Evolutionary conservation across 495 filamentous ascomycete species (phyloP), one percentile per base, ranked within the genome.

Genomic region (Margaritispora aquatica): DNA sequence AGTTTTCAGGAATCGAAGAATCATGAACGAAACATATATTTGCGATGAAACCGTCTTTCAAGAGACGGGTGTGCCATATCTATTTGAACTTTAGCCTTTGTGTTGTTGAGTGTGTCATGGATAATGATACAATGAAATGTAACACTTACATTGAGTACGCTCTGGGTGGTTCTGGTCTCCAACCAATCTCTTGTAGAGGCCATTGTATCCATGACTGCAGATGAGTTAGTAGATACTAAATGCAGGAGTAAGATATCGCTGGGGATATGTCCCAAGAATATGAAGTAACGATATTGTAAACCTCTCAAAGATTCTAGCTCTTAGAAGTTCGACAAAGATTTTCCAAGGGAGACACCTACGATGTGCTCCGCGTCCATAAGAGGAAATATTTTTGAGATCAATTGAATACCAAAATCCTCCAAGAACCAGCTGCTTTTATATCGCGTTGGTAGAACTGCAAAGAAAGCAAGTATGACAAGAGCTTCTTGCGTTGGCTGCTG

Each of bases 101-200:
- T 8, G 15, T 9, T 17, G 15, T 3, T 44, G 11, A 44, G 15
- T 10, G 2, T 8, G 11, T 44, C 19, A 44, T 3, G 17, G 19
- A n/a, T 10, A n/a, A n/a, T n/a, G n/a, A n/a, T n/a, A n/a, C n/a
- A n/a, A n/a, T n/a, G n/a, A n/a, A n/a, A n/a, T n/a, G n/a, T 10
- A n/a, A 44, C 10, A 15, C 4, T 10, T 44, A 44, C 38, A 44
- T 44, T 3, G 38, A 10, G 38, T 44, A 44, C 15, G 19, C 44
- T n/a, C 19, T 44, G 15, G 38, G 15, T n/a, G 38, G 38, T 17
- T 44, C 38, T 21, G 58, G 34, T 8, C 13, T n/a, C 73, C 74
- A 76, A 2, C 73, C 73, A 10, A 75, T 55, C 38, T 76, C 69
- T 49, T 74, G 66, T 8, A 74, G 66, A 1, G 74, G 72, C 74